Base-by-base conservation (phyloP, 192 early-diverging fungal species). In the Coemansia sp. region DNA sequence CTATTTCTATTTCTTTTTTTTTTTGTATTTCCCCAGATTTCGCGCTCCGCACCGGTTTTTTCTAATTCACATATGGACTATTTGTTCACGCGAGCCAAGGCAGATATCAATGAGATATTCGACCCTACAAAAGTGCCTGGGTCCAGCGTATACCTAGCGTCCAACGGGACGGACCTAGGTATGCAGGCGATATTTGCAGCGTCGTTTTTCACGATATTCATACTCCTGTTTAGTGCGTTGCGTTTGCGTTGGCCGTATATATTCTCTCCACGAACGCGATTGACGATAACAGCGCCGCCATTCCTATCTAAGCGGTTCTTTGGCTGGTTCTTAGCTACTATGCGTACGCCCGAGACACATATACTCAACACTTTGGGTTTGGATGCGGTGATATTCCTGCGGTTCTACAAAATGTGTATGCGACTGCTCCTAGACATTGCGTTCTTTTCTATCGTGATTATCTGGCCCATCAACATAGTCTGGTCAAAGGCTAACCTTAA, bases 361-460 rank as follows among this genome's bases (percentile, higher is more conserved):
- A 77, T 86, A 10, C 75, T 86, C 60, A 80, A 83, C 36, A 83
- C 85, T 12, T 52, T 86, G 34, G 85, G 85, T 0, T 71, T 86
- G 58, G 85, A 86, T 44, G 74, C 75, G 8, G 79, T 86, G 55
- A 69, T 86, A 24, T 86, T 83, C 36, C 52, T 86, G 70, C 70
- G 85, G 27, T 86, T 86, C 70, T 82, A 81, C 60, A 86, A 82
- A 27, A 75, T 86, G 76, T 79, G 84, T 49, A 79, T 78, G 67
- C 69, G 77, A 24, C 66, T 84, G 70, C 38, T 84, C 34, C 66
- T 79, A 29, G 81, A 79, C 65, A 64, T 84, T 33, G 66, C 71
- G 34, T 70, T 84, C 20, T 73, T 84, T 44, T 78, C 76, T 6
- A 67, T 76, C 0, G 76, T 47, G 31, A 76, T 84, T 15, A 76